Base-by-base conservation (phyloP, 1,284 basidiomycete genomes). In the Naganishia sp. region DNA sequence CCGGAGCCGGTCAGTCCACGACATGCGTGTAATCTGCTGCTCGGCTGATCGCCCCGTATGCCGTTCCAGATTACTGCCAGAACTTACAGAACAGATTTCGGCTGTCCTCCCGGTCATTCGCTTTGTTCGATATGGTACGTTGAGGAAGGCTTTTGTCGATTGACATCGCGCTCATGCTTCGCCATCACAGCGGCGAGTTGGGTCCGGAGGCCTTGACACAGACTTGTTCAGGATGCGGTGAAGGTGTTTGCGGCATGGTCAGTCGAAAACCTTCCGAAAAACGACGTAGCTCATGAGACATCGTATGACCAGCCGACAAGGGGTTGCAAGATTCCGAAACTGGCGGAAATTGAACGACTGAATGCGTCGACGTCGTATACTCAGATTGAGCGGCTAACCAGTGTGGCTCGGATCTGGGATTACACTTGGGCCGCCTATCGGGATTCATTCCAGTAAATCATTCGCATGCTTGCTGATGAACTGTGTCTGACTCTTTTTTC, bases 241-340 rank as follows among this genome's bases (percentile, higher is more conserved):
- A 68, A 49, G 62, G 63, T 1, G 53, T 53, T 49, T 68, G 67
- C 42, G 62, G 63, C 39, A 46, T 63, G 35, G 61, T 57, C 31
- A 46, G 61, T 67, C 11, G 58, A 41, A 42, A 10, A 39, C 35
- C 23, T 9, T n/a, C 21, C 23, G 35, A 50, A 25, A 15, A 6
- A n/a, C 47, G 11, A 28, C 18, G 25, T 31, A 25, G 35, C 35
- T 39, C 7, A 39, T 39, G 35, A 39, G 35, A 13, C 35, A 39
- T 39, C 21, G 47, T 13, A n/a, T 18, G 39, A 39, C 32, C 42
- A 49, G 52, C 42, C 43, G 31, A 49, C 61, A 25, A 45, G 42
- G 28, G 42, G 67, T 51, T 68, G 67, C 54, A 54, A 58, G 28
- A 51, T 61, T 54, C 66, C 62, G 39, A 68, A 60, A 47, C 49